These are phyloP conservation scores for Alternaria sp. DNA, from an alignment of 2,329 filamentous ascomycete species.

Conservation along the genomic window DNA sequence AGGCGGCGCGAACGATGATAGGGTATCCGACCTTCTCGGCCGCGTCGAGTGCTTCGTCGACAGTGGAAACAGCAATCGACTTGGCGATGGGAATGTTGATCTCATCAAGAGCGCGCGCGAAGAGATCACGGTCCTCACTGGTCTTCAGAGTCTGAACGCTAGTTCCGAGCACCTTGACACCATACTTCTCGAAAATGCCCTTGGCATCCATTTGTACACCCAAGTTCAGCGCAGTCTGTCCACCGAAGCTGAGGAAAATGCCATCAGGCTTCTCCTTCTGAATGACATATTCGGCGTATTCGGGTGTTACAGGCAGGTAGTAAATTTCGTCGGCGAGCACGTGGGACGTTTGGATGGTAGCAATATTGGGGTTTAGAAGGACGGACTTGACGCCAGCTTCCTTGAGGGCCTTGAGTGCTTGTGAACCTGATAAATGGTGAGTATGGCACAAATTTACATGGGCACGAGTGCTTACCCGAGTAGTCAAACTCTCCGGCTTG, in stretches of 20 bases:
- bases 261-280: slow-evolving; percentile 95
- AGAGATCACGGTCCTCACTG: slow-evolving; percentile 94
- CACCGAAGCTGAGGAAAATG: slow-evolving; percentile 96
- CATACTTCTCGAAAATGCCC: slow-evolving; percentile 94
- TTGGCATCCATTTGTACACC: slow-evolving; percentile 97
- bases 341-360: slow-evolving; percentile 97
- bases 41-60: slow-evolving; percentile 91
- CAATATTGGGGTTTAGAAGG: slow-evolving; percentile 97
- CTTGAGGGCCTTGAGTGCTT: slow-evolving; percentile 96
- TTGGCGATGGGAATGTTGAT: slow-evolving; percentile 98
- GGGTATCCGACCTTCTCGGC: slow-evolving; percentile 91
- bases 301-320: slow-evolving; percentile 95
- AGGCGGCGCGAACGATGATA: slow-evolving; percentile 97
- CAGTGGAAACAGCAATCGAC: slow-evolving; percentile 88
- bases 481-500: slow-evolving; percentile 99
- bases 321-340: slow-evolving; percentile 96
- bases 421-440: slow-evolving; percentile 71
- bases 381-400: slow-evolving; percentile 92
- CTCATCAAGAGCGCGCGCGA: slow-evolving; percentile 93
- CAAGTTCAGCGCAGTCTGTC: slow-evolving; percentile 95
- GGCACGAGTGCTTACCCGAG: slow-evolving; percentile 70
- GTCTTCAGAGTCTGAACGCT: slow-evolving; percentile 94
- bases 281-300: slow-evolving; percentile 98
- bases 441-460: slow-evolving; percentile 10
- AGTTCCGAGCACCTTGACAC: slow-evolving; percentile 94